Conservation (phyloP, 768 basidiomycete species). For the Russula sp. region DNA sequence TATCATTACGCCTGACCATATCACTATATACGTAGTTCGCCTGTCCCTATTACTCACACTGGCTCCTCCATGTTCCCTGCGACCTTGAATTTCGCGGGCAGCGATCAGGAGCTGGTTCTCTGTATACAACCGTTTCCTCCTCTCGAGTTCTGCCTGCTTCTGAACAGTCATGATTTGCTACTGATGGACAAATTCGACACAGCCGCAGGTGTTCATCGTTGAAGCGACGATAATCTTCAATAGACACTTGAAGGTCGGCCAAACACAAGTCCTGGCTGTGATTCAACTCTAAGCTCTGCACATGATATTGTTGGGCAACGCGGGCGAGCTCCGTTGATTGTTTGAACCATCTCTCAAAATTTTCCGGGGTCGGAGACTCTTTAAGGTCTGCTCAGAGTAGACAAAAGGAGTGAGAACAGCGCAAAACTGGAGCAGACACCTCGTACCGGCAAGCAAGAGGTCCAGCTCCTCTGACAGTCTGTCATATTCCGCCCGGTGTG, state of each 20-base stretch:
- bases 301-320: background rate
- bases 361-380: background rate
- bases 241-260: background rate
- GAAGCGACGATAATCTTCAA: background rate
- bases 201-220: constrained; percentile 1
- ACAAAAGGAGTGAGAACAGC: no score
- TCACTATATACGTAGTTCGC: background rate
- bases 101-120: background rate
- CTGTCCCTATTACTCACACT: background rate
- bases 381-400: no score
- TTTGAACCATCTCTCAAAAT: background rate
- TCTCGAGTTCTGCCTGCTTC: background rate
- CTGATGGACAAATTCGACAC: background rate
- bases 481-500: no score
- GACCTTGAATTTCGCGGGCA: background rate
- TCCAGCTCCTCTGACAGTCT: no score
- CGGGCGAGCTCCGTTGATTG: background rate
- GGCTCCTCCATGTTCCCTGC: background rate
- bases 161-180: background rate
- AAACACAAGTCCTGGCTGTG: background rate
- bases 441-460: no score
- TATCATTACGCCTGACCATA: background rate
- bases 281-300: background rate
- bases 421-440: no score
- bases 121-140: background rate